Evolutionary conservation across 2,329 filamentous ascomycete genomes (phyloP), one percentile per base, ranked within the genome.

Genomic region (Cladophialophora carrionii): DNA sequence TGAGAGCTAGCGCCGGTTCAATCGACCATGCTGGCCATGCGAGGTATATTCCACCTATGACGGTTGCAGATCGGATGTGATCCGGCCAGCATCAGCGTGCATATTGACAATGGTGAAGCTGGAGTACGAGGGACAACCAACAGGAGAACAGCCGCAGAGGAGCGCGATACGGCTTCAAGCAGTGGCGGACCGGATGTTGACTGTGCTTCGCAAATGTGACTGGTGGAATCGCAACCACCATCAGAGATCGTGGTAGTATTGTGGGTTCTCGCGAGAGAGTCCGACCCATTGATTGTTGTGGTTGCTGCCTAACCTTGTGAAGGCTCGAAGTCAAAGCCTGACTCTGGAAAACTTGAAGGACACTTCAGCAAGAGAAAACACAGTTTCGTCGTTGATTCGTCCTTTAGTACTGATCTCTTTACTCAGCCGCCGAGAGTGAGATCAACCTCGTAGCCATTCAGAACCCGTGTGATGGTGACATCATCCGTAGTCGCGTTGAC

Each of bases 1-100:
- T 58, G 43, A 49, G 59, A 51, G 48, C 48, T 43, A 43, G 37
- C 37, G 37, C n/a, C 5, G 6, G 48, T 51, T 17, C 6, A 24
- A 24, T 22, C n/a, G 46, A 48, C 4, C n/a, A 17, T 48, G 17
- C n/a, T 17, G 5, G 4, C 43, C 22, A n/a, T n/a, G 46, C 8
- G 12, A 20, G 48, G 7, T 20, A 20, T 10, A 1, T 24, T 14
- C 48, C 48, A 14, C 20, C 9, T 51, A 17, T 22, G 12, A 12
- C 22, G 1, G 48, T 24, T 20, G 48, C 48, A 14, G 22, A n/a
- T 43, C 7, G 26, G 26, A 29, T 29, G 26, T 3, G 26, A 29
- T 29, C 26, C 26, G 26, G 6, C 26, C 26, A 29, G 3, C 6
- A 3, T 29, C 26, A 3, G 26, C 3, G 26, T 29, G 26, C 3